Evolutionary conservation across 2,329 filamentous ascomycete species (phyloP).

Genomic region (Cladophialophora psammophila): DNA sequence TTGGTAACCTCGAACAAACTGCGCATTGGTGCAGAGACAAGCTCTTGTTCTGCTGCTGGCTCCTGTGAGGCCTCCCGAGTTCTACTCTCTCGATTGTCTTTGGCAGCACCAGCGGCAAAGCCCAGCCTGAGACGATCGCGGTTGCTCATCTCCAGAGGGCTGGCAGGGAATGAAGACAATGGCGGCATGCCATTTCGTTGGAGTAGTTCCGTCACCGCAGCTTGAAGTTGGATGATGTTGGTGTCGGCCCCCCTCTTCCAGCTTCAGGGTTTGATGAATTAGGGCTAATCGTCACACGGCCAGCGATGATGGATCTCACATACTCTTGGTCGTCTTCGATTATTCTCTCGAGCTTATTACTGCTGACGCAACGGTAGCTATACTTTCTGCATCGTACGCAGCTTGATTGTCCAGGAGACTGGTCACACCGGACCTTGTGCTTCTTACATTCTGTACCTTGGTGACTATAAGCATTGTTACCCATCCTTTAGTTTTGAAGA

Average conservation of each 20-base stretch:
- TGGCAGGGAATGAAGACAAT: neutral
- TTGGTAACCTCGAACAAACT: constrained; percentile 56
- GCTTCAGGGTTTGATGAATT: neutral
- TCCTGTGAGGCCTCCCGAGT: constrained; percentile 3
- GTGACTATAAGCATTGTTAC: neutral
- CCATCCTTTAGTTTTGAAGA: neutral
- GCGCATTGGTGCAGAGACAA: constrained; percentile 56
- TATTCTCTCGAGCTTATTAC: neutral
- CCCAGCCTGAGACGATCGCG: neutral
- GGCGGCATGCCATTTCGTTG: neutral
- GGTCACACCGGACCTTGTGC: constrained; percentile 1
- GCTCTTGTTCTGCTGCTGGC: neutral
- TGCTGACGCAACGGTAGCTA: constrained; percentile 3
- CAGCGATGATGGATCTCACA: neutral
- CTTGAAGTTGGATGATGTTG: neutral
- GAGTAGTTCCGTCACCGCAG: neutral
- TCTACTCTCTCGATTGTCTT: neutral
- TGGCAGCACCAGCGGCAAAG: neutral
- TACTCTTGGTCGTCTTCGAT: neutral
- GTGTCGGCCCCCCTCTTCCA: constrained; percentile 1
- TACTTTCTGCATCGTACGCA: neutral
- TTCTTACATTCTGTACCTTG: constrained; percentile 1
- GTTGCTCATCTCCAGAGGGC: neutral
- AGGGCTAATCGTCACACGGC: neutral
- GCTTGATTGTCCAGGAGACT: neutral